These are phyloP conservation scores for Elongisporangium senticosum DNA, from an alignment of 352 stramenopile genomes.

Conservation along the genomic window DNA sequence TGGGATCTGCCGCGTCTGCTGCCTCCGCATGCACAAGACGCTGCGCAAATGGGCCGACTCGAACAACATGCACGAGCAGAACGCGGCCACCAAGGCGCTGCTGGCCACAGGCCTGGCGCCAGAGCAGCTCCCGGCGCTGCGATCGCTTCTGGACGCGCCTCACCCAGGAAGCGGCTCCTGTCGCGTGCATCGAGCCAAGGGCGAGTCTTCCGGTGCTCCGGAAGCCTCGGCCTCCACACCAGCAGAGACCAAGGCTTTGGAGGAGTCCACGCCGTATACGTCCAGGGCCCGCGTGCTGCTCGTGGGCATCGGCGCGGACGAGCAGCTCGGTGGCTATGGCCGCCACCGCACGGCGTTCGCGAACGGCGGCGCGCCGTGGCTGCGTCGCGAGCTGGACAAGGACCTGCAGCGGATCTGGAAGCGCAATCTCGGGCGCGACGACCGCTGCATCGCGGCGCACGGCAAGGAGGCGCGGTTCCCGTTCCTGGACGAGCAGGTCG, in stretches of 20 bases:
- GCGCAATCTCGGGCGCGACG: slow-evolving; percentile 95
- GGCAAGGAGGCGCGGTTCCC: slow-evolving; percentile 92
- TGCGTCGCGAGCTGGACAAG: slow-evolving; percentile 82
- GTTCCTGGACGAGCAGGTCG: slow-evolving; percentile 93
- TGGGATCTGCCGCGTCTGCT: slow-evolving; percentile 45
- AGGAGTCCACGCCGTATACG: slow-evolving; percentile 15
- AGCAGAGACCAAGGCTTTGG: background rate
- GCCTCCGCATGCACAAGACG: slow-evolving; percentile 36
- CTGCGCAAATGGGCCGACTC: slow-evolving; percentile 7
- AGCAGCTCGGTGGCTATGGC: slow-evolving; percentile 94
- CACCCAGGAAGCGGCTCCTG: slow-evolving; percentile 9
- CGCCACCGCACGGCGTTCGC: slow-evolving; percentile 88
- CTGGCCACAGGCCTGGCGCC: slow-evolving; percentile 20
- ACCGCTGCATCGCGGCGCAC: slow-evolving; percentile 90
- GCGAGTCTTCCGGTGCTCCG: background rate
- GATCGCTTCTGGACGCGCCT: slow-evolving; percentile 15
- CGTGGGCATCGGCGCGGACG: slow-evolving; percentile 93
- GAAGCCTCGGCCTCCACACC: background rate
- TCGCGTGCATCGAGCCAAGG: slow-evolving; percentile 26
- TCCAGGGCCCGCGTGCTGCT: slow-evolving; percentile 75
- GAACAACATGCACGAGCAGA: slow-evolving; percentile 10
- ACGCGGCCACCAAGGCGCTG: slow-evolving; percentile 13
- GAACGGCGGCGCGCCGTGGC: slow-evolving; percentile 33
- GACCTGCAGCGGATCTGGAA: slow-evolving; percentile 92
- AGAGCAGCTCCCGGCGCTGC: slow-evolving; percentile 8